Conservation (phyloP, 2,329 filamentous ascomycete species). For the Cercospora sp. region DNA sequence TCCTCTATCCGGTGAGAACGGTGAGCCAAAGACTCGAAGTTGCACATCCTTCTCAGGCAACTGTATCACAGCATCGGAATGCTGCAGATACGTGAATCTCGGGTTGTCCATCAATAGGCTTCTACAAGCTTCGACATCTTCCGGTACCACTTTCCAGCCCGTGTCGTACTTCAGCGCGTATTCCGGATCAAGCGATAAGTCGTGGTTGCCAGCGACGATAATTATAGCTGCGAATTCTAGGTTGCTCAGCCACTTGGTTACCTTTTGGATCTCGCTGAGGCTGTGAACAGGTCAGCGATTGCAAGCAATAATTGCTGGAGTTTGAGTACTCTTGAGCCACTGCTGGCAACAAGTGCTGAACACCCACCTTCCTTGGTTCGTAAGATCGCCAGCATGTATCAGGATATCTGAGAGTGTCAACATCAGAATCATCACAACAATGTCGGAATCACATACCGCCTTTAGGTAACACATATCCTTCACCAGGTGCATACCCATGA, state of each 20-base stretch:
- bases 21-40: constrained; percentile 71
- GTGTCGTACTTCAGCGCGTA: constrained; percentile 34
- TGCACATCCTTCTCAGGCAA: constrained; percentile 61
- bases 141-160: constrained; percentile 26
- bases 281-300: constrained; percentile 19
- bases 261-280: constrained; percentile 57
- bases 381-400: constrained; percentile 74
- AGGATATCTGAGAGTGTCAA: constrained; percentile 58
- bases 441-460: neutral
- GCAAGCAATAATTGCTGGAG: no score
- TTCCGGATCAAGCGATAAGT: constrained; percentile 63
- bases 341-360: no score
- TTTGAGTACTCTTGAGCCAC: no score
- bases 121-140: constrained; percentile 57
- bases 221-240: constrained; percentile 70
- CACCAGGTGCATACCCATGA: constrained; percentile 8
- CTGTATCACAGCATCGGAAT: constrained; percentile 56
- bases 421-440: neutral
- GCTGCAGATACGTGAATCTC: constrained; percentile 64
- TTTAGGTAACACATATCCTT: constrained; percentile 6
- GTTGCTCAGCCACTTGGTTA: constrained; percentile 66
- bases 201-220: constrained; percentile 75
- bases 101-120: constrained; percentile 52
- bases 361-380: constrained; percentile 62
- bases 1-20: constrained; percentile 54